Evolutionary conservation across 768 basidiomycete genomes (phyloP).

Genomic region (Favolaschia claudopus): DNA sequence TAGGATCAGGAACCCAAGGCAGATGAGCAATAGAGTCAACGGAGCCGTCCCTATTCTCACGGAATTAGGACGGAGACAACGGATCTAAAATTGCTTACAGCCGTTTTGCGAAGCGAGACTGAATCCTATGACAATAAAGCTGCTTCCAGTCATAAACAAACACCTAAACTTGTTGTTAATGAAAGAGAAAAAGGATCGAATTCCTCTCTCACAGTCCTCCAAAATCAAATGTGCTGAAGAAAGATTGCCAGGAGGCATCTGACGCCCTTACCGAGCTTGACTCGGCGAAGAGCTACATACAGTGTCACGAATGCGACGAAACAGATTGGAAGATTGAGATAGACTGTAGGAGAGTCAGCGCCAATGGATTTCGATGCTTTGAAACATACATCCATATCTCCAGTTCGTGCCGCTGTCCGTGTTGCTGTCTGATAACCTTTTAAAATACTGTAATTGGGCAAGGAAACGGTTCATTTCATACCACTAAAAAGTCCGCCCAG

Average conservation of each 20-base stretch:
- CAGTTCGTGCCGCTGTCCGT: slow-evolving; percentile 57
- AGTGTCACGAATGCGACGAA: slow-evolving; percentile 65
- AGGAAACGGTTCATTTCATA: slow-evolving; percentile 43
- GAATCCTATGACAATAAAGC: slow-evolving; percentile 79
- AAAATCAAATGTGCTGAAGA: slow-evolving; percentile 74
- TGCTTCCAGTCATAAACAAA: slow-evolving; percentile 79
- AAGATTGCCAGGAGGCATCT: slow-evolving; percentile 62
- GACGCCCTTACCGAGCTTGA: slow-evolving; percentile 54
- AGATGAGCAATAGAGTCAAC: slow-evolving; percentile 67
- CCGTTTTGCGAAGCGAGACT: slow-evolving; percentile 74
- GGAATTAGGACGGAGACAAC: slow-evolving; percentile 12
- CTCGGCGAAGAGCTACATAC: slow-evolving; percentile 62
- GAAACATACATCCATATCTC: slow-evolving; percentile 85
- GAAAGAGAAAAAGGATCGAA: not conserved
- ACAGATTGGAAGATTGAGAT: slow-evolving; percentile 83
- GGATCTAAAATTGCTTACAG: slow-evolving; percentile 55
- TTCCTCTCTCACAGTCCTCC: slow-evolving; percentile 75
- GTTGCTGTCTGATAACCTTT: slow-evolving; percentile 38
- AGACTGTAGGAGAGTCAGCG: too few relatives aligned
- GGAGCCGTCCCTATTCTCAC: slow-evolving; percentile 64
- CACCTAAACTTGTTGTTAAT: slow-evolving; percentile 49
- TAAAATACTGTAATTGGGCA: slow-evolving; percentile 26
- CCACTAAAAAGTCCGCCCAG: slow-evolving; percentile 86
- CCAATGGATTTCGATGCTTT: slow-evolving; percentile 16
- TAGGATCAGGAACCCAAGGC: slow-evolving; percentile 61